These are phyloP conservation scores for Aspergillus sclerotialis DNA, from an alignment of 2,329 filamentous ascomycete genomes.

Conservation along the genomic window DNA sequence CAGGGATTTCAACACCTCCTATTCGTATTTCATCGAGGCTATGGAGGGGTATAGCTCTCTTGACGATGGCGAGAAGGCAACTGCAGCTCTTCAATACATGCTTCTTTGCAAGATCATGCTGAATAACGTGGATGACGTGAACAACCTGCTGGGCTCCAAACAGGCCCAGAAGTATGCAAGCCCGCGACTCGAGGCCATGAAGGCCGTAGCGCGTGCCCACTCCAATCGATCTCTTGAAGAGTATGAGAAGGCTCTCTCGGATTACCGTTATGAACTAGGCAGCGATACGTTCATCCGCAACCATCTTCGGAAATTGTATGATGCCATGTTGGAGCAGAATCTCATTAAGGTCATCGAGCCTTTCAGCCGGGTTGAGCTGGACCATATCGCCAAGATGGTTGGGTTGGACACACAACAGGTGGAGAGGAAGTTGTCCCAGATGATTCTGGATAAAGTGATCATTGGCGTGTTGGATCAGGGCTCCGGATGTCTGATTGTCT, in stretches of 20 bases:
- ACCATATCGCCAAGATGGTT: slow-evolving; percentile 95
- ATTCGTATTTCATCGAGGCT: slow-evolving; percentile 98
- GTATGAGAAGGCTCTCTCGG: slow-evolving; percentile 85
- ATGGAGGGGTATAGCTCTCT: slow-evolving; percentile 93
- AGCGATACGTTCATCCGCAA: slow-evolving; percentile 95
- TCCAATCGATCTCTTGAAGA: slow-evolving; percentile 92
- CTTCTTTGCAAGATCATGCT: slow-evolving; percentile 99
- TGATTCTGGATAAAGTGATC: slow-evolving; percentile 99
- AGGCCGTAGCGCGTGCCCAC: slow-evolving; percentile 92
- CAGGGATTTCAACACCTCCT: slow-evolving; percentile 97
- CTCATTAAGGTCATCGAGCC: slow-evolving; percentile 99
- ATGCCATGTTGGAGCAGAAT: slow-evolving; percentile 99
- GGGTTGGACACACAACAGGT: slow-evolving; percentile 93
- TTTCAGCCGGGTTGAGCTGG: slow-evolving; percentile 93
- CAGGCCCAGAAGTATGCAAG: slow-evolving; percentile 94
- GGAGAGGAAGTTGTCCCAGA: slow-evolving; percentile 96
- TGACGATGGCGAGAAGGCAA: slow-evolving; percentile 82
- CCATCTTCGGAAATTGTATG: slow-evolving; percentile 90
- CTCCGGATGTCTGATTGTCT: slow-evolving; percentile 94
- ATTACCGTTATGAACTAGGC: slow-evolving; percentile 89
- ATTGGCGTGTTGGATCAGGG: slow-evolving; percentile 96
- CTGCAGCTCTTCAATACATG: slow-evolving; percentile 98
- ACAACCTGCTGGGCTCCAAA: slow-evolving; percentile 88
- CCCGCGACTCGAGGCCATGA: slow-evolving; percentile 96
- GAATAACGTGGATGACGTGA: slow-evolving; percentile 93